Base-by-base conservation (phyloP, 2,329 filamentous ascomycete genomes). In the Septoria linicola region DNA sequence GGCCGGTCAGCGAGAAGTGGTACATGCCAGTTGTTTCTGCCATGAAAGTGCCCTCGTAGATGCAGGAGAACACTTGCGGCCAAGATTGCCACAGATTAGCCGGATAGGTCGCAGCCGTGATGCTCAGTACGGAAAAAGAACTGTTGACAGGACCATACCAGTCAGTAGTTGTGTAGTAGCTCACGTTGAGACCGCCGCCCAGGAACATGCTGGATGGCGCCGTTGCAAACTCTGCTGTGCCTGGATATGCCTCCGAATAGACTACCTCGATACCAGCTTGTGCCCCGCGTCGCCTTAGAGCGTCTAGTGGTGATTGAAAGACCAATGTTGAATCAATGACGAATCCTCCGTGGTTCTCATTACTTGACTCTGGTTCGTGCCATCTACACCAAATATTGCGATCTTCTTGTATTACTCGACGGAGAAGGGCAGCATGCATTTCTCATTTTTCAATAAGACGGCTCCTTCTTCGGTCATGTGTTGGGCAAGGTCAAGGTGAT, bases 241-340 rank as follows among this genome's bases (percentile, higher is more conserved):
- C 46, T 11, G 51, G 51, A 39, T 54, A 54, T 2, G 46, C 46
- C 21, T 54, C 34, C 11, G 40, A 39, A 35, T 54, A 54, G 5
- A 21, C 13, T 7, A 54, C 51, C 8, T 20, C 14, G 17, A 54
- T 54, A 34, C 35, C 35, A 16, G 42, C 37, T 19, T 23, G 13
- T 31, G 11, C 31, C 8, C 50, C 50, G n/a, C 50, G 36, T 34
- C 44, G 44, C 11, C 25, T n/a, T 13, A 49, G 13, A 2, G 44
- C 50, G 13, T 42, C 50, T 2, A 53, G 20, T 16, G 50, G 50
- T 11, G 49, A 47, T 21, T 48, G 37, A 1, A 53, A 39, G 20
- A 49, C 32, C 51, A 49, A 40, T 34, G 51, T 53, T 8, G 51
- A 49, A 14, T 53, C 51, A n/a, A 49, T 53, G 13, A 53, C 44